These are phyloP conservation scores for Acanthamoeba triangularis DNA, from an alignment of 208 protist genomes.

Conservation along the genomic window DNA sequence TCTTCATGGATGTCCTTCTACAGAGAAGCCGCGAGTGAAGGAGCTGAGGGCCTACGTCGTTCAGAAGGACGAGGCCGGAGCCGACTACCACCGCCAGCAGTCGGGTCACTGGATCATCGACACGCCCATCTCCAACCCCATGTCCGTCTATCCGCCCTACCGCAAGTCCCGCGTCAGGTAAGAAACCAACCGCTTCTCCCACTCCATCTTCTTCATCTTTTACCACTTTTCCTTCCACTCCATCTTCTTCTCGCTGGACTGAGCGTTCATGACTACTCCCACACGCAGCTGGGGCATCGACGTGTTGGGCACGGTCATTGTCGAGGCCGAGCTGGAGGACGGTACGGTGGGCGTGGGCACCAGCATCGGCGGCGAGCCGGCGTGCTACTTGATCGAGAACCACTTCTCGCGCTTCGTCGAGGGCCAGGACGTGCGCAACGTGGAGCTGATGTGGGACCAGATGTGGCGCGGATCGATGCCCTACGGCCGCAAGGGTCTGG, in stretches of 20 bases:
- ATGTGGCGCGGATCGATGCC: constrained; percentile 88
- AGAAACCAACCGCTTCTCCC: neutral
- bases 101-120: constrained; percentile 85
- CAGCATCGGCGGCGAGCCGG: constrained; percentile 87
- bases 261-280: constrained; percentile 38
- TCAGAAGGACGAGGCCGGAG: constrained; percentile 79
- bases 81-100: constrained; percentile 85
- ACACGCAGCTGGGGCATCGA: constrained; percentile 83
- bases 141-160: constrained; percentile 64
- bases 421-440: constrained; percentile 86
- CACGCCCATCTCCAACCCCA: constrained; percentile 84
- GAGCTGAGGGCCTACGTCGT: constrained; percentile 83
- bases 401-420: constrained; percentile 88
- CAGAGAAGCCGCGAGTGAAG: constrained; percentile 75
- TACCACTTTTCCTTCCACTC: neutral
- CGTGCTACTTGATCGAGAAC: constrained; percentile 88
- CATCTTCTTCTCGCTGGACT: constrained; percentile 45
- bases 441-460: constrained; percentile 89
- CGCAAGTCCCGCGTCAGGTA: constrained; percentile 70
- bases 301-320: constrained; percentile 86
- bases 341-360: constrained; percentile 86
- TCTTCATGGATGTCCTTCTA: neutral
- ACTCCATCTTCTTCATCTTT: constrained; percentile 32
- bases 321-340: constrained; percentile 88
- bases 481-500: constrained; percentile 87